Evolutionary conservation across 2,329 filamentous ascomycete genomes (phyloP).

Genomic region (Curvularia sp.): DNA sequence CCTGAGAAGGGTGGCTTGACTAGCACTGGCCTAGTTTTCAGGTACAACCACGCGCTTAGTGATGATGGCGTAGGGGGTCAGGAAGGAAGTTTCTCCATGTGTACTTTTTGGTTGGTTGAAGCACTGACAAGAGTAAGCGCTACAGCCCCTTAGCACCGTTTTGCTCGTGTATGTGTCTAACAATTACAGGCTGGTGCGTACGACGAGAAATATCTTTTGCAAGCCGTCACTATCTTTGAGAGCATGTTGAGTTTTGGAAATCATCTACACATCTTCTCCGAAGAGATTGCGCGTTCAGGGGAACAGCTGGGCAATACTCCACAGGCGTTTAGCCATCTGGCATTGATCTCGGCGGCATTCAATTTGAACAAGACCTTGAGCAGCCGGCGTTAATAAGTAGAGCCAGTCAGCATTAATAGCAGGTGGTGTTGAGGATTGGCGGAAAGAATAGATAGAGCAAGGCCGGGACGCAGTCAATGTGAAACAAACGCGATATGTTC

Average conservation of each 20-base stretch:
- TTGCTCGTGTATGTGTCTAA: constrained; percentile 15
- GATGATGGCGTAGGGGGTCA: constrained; percentile 76
- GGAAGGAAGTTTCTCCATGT: constrained; percentile 82
- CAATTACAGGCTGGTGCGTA: constrained; percentile 53
- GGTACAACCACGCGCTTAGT: constrained; percentile 72
- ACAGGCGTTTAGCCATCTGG: constrained; percentile 79
- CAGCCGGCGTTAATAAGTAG: constrained; percentile 8
- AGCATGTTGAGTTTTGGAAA: constrained; percentile 80
- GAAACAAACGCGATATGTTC: constrained; percentile 9
- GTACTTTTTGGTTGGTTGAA: constrained; percentile 83
- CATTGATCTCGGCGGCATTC: constrained; percentile 77
- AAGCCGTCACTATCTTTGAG: constrained; percentile 73
- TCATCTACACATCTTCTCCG: constrained; percentile 78
- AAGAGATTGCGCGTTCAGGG: constrained; percentile 76
- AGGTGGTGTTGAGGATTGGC: not conserved
- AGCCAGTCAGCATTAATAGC: too few species aligned
- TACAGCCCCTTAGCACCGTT: constrained; percentile 29
- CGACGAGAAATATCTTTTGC: constrained; percentile 67
- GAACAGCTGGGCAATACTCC: constrained; percentile 82
- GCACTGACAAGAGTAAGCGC: constrained; percentile 71
- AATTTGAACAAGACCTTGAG: constrained; percentile 66
- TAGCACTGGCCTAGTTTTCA: constrained; percentile 75
- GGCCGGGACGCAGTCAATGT: constrained; percentile 1
- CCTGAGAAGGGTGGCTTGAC: constrained; percentile 79
- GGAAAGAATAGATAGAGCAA: constrained; percentile 1